Evolutionary conservation across 2,329 filamentous ascomycete species (phyloP), one percentile per base, ranked within the genome.

Genomic region (Passalora sequoiae): DNA sequence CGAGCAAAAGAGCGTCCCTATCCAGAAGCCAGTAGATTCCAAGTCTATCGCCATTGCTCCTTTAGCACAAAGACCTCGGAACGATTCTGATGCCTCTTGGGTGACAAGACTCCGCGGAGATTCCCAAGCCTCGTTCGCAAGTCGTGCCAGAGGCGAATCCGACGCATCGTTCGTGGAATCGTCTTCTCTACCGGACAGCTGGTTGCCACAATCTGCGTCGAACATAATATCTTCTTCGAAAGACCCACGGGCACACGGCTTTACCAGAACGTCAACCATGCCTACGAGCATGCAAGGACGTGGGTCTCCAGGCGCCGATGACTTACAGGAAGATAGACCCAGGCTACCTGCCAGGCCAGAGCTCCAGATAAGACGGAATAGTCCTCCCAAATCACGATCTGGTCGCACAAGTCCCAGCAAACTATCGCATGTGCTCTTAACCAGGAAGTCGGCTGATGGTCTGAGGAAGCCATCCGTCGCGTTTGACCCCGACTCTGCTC

Each of bases 391-490:
- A 24, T 10, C 20, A 10, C 47, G 53, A 8, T 52, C 57, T 12
- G 60, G 61, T 15, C 48, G 59, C 3, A 53, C 48, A 4, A 63
- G 61, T 44, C 61, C 61, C 10, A 61, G 58, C 33, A 59, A 59
- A 7, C 44, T 54, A 31, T 49, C 47, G 7, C 55, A 60, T n/a
- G 43, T 54, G 21, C 47, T 60, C n/a, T 36, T 46, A 10, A 30
- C 47, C n/a, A 51, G 48, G 39, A 47, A 41, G 12, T 56, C 55
- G 25, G 28, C 50, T 2, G 57, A 59, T 39, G 51, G 44, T 8
- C 35, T 53, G 17, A 47, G 40, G 21, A 41, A 54, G 25, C 44
- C 57, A 12, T 40, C 38, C 17, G 48, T 49, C 7, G 40, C 48
- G 3, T 43, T 46, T 19, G 56, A 53, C 13, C 40, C 47, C 9